Evolutionary conservation across 2,329 filamentous ascomycete genomes (phyloP), one percentile per base, ranked within the genome.

Genomic region (Scortechinia acanthostroma): DNA sequence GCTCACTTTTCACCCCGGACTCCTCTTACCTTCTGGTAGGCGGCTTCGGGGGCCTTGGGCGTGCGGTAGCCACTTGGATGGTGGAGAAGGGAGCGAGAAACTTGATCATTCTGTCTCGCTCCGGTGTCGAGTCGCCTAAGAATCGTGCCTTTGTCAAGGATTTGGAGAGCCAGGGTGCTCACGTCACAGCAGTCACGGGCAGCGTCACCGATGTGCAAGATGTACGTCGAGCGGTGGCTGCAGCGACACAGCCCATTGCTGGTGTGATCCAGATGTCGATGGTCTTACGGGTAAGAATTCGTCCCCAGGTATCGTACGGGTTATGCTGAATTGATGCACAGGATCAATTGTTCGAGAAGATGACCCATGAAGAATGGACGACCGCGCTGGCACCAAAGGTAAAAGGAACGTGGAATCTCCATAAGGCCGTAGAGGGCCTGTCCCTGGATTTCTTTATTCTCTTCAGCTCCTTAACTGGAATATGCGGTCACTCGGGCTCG

Each of bases 1-100:
- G 16, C 6, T 15, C 19, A 17, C 22, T 21, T 15, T 50, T 58
- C 4, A 44, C 54, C 15, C 16, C 21, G 2, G 45, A 53, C 4
- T 68, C 64, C 2, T 69, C 70, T 0, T 76, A 76, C 51, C 56
- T 76, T 43, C 61, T 76, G 28, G 65, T 75, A 16, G 73, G 73
- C 14, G 70, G 72, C n/a, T 71, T 70, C 0, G 73, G 73, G 23
- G 73, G 71, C 20, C 59, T 76, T 10, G 73, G 73, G 4, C 63
- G 69, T 30, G 71, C 68, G 47, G 67, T 77, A 55, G 58, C 69
- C 10, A 62, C 61, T 4, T 69, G 70, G 64, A 72, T 77, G 69
- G 61, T 69, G 4, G 57, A 58, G 35, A 64, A 66, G 15, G 74
- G 73, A 2, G 74, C 72, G 4, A 60, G 62, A 6, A 63, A 69